phyloP scores from a whole-genome alignment of 2,329 filamentous ascomycete species.

The Penicillium sp. region DNA sequence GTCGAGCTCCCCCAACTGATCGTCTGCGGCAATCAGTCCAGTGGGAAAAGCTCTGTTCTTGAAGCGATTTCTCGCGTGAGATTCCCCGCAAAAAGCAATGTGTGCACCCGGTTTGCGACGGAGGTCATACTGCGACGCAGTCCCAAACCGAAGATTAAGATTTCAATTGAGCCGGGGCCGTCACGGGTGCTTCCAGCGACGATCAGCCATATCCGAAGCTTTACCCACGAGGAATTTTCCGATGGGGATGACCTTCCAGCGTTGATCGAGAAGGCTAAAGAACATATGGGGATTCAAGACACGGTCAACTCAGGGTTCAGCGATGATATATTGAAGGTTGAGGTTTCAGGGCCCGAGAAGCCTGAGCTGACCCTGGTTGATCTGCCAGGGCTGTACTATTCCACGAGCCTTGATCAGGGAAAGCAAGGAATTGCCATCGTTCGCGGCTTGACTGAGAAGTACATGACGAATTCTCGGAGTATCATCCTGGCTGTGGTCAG shows the following conservation, averaged over 20 bases:
- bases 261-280: conserved; percentile 59
- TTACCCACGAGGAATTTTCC: conserved; percentile 21
- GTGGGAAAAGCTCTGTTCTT: conserved; percentile 68
- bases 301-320: conserved; percentile 27
- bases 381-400: conserved; percentile 62
- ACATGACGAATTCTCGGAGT: conserved; percentile 63
- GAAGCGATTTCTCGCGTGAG: conserved; percentile 67
- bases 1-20: conserved; percentile 60
- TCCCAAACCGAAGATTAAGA: conserved; percentile 41
- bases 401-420: conserved; percentile 59
- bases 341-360: conserved; percentile 64
- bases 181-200: conserved; percentile 24
- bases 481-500: conserved; percentile 63
- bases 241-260: conserved; percentile 41
- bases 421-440: conserved; percentile 59
- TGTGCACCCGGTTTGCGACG: conserved; percentile 67
- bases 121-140: conserved; percentile 60
- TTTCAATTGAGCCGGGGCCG: conserved; percentile 48
- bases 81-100: conserved; percentile 60
- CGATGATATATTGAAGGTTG: conserved; percentile 61
- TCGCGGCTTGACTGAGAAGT: conserved; percentile 53
- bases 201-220: conserved; percentile 12
- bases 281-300: conserved; percentile 54
- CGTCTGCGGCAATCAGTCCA: conserved; percentile 65
- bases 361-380: conserved; percentile 67